A percentile compares a stretch with the other conserved stretches of the same genome.
phyloP scores from a whole-genome alignment of 2,329 filamentous ascomycete species.

The Coniochaeta ligniaria region DNA sequence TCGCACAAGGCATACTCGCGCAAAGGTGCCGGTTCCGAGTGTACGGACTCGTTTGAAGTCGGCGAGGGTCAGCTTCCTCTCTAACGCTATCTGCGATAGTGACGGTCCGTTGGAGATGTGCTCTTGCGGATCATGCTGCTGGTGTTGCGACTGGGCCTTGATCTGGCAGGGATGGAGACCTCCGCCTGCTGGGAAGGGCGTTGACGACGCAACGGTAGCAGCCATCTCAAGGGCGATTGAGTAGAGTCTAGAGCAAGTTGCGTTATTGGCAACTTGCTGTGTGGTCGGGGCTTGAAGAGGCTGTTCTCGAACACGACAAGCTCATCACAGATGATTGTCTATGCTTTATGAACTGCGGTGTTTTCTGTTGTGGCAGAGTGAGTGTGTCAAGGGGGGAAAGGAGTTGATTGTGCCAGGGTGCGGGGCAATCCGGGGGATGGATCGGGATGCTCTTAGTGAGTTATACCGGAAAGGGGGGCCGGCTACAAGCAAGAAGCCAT shows the following conservation, averaged over 20 bases:
- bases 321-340: not conserved
- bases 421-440: not conserved
- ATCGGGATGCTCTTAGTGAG: not conserved
- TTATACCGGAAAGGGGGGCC: not conserved
- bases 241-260: not conserved
- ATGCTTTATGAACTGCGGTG: not conserved
- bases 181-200: conserved; percentile 9
- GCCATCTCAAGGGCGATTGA: conserved; percentile 9
- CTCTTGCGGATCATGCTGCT: conserved; percentile 8
- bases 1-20: conserved; percentile 71
- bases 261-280: not conserved
- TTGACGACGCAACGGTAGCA: conserved; percentile 17
- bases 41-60: conserved; percentile 72
- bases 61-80: conserved; percentile 30
- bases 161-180: conserved; percentile 11
- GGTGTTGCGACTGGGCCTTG: conserved; percentile 1
- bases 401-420: not conserved
- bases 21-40: conserved; percentile 74
- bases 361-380: not conserved
- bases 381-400: not conserved
- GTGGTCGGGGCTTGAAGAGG: not conserved
- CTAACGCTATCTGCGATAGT: not conserved
- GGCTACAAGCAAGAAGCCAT: not conserved
- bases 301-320: not conserved
- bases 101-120: not conserved